A percentile compares a stretch with the other conserved stretches of the same genome.
Conservation (phyloP, 192 early-diverging fungal species). For the Powellomyces hirtus region DNA sequence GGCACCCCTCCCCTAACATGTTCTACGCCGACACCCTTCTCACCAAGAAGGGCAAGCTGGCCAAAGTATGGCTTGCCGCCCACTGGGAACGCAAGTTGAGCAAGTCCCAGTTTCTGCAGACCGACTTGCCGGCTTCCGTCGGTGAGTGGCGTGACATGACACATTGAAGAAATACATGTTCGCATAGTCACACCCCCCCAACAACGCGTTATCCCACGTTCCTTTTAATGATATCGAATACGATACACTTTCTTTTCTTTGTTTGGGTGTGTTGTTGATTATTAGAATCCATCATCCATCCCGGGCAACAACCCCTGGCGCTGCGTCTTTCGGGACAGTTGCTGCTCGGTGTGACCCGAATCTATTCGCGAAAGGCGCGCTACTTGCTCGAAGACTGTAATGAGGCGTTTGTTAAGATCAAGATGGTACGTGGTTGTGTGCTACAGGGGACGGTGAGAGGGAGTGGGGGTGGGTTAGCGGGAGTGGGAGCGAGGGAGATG, state of each 20-base stretch:
- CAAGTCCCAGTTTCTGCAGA: constrained; percentile 90
- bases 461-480: no score
- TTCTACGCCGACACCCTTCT: constrained; percentile 50
- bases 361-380: constrained; percentile 94
- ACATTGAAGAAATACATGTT: no score
- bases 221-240: no score
- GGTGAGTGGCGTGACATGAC: constrained; percentile 56
- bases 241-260: no score
- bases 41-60: constrained; percentile 72
- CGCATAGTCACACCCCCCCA: no score
- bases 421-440: constrained; percentile 81
- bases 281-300: constrained; percentile 75
- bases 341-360: constrained; percentile 89
- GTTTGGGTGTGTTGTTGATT: background rate
- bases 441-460: no score
- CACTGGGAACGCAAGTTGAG: constrained; percentile 96
- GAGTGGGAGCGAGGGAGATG: no score
- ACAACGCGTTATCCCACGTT: no score
- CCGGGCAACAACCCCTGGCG: constrained; percentile 83
- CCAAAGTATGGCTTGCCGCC: constrained; percentile 96
- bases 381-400: constrained; percentile 98
- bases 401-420: constrained; percentile 92
- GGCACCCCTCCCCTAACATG: no score
- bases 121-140: constrained; percentile 86
- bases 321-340: constrained; percentile 95